Evolutionary conservation across 2,329 filamentous ascomycete genomes (phyloP), one percentile per base, ranked within the genome.

Genomic region (Aureobasidium sp.): DNA sequence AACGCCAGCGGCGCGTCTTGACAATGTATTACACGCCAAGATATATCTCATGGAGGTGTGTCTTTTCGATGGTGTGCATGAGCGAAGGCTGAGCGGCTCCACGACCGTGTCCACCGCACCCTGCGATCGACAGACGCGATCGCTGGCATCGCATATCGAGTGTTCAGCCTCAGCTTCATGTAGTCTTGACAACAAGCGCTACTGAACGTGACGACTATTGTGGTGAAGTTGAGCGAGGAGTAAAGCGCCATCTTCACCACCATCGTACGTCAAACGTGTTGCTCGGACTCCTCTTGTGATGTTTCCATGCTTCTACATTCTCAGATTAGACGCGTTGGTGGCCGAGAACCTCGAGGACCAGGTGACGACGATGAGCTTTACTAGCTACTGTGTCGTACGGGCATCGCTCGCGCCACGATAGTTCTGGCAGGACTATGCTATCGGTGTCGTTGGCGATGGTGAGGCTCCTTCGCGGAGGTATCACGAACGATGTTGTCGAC

Each of bases 381-480:
- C 91, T n/a, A 91, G 92, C 78, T 98, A 95, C 79, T 98, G 95
- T 0, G 93, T 95, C 10, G 94, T 93, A 45, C 95, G 88, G 29
- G 91, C 92, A 3, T 90, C 90, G 78, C 77, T 98, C 95, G 55
- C 82, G 82, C 0, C 81, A 82, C 1, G 91, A 94, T 3, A 98
- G 86, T 64, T 96, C 85, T 4, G 83, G 86, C 95, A 95, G 98
- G 6, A 89, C 88, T 1, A 97, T 90, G 69, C 87, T 86, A 10
- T 95, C 95, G 74, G 94, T 92, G 72, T 98, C 95, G 72, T 94
- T 96, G 73, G 95, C 90, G 0, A 95, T 88, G 0, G 94, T 97
- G 31, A 98, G 90, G 45, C 90, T 85, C 73, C 87, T 90, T 63
- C 93, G 87, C 69, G 85, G 87, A 0, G 66, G 63, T 31, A 50